Conservation (phyloP, 2,329 filamentous ascomycete species). For the Acarospora socialis region DNA sequence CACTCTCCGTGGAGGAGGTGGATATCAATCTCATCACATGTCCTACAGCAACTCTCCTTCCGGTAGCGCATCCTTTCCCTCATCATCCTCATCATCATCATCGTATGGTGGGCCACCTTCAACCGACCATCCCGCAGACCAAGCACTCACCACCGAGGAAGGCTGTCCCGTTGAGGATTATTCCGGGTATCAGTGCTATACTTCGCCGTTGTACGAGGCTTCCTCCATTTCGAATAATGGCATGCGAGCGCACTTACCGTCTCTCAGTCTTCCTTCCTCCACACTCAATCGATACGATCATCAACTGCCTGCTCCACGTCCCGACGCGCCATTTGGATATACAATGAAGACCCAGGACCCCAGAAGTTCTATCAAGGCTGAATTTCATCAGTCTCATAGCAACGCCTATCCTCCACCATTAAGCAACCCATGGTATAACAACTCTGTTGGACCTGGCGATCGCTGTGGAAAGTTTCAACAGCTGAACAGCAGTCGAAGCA, state of each 20-base stretch:
- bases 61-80: conserved; percentile 1
- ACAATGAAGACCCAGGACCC: background rate
- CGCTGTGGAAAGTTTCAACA: conserved; percentile 6
- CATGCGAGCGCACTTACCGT: background rate
- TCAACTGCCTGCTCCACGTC: background rate
- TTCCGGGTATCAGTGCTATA: conserved; percentile 8
- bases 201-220: conserved; percentile 2
- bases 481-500: conserved; percentile 3
- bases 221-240: background rate
- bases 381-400: background rate
- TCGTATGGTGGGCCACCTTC: background rate
- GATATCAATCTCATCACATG: conserved; percentile 2
- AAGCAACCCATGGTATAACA: too few relatives aligned
- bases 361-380: background rate
- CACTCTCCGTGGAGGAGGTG: conserved; percentile 1
- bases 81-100: conserved; percentile 5
- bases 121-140: conserved; percentile 1
- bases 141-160: conserved; percentile 4
- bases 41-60: background rate
- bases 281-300: conserved; percentile 1
- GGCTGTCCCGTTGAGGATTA: conserved; percentile 5
- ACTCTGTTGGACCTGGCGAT: background rate
- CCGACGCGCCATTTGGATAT: background rate
- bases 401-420: background rate
- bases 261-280: background rate